Evolutionary conservation across 2,329 filamentous ascomycete species (phyloP), one percentile per base, ranked within the genome.

Genomic region (Fusarium veterinarium): DNA sequence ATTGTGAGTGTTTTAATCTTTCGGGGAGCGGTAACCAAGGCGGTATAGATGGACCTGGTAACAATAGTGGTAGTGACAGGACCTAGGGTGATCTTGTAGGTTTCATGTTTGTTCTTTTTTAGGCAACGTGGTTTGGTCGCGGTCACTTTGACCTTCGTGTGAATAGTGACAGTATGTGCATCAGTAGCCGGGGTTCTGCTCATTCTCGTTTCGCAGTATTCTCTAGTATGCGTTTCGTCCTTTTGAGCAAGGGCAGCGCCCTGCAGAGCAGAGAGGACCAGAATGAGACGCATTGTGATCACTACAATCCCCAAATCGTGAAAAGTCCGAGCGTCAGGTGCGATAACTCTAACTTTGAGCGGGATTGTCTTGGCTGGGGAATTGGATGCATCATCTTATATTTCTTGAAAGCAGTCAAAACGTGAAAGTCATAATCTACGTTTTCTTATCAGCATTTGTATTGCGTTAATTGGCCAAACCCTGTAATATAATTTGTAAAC

Each of bases 381-480:
- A 51, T 51, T 51, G 12, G n/a, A 14, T 19, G 9, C 17, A 19
- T 33, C 30, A 33, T 19, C 30, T 35, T 25, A 25, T 31, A 23
- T 9, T 49, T 8, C 10, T 17, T 33, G 16, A 23, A 37, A 17
- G 11, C 14, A 33, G 20, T 3, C 4, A 23, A 49, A 23, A 6
- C 28, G 20, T 31, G 13, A 35, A 19, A 8, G 6, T 33, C 46
- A 19, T 9, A 8, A 35, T 51, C 11, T 23, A 19, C 3, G n/a
- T 23, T 33, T 23, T 37, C 5, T 6, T 12, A 13, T 19, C n/a
- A 23, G 16, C n/a, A 23, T 23, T 19, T 10, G 8, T 10, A 1
- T 12, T 5, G 13, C 4, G 16, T 13, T 16, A 7, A 14, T 3
- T 8, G 8, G 8, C 6, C n/a, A 23, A 13, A 33, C 6, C 14